Percentiles rank a stretch among this genome's conserved stretches.
These are phyloP conservation scores for Cladosporium sp. DNA, from an alignment of 2,329 filamentous ascomycete species.

Conservation along the genomic window DNA sequence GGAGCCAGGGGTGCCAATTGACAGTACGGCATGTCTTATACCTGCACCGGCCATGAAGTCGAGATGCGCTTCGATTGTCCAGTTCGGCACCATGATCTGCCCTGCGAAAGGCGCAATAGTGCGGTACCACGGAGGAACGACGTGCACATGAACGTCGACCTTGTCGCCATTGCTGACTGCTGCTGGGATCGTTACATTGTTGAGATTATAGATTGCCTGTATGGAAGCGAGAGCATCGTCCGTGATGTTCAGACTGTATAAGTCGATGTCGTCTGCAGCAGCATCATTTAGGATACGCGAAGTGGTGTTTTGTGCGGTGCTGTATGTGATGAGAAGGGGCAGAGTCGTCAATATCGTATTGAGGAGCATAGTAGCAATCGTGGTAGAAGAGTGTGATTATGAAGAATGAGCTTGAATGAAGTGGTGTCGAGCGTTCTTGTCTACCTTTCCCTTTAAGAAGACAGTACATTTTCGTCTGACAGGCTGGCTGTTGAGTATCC, in stretches of 20 bases:
- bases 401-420: too few relatives aligned
- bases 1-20: conserved; percentile 33
- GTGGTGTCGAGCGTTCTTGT: too few relatives aligned
- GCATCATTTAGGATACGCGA: conserved; percentile 7
- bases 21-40: conserved; percentile 30
- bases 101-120: conserved; percentile 31
- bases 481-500: too few relatives aligned
- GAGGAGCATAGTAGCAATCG: too few relatives aligned
- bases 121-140: conserved; percentile 32
- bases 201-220: conserved; percentile 18
- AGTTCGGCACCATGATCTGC: conserved; percentile 30
- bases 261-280: conserved; percentile 25
- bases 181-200: conserved; percentile 12
- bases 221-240: conserved; percentile 29
- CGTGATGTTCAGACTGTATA: conserved; percentile 30
- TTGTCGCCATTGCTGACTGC: conserved; percentile 21
- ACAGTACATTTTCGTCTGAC: too few relatives aligned
- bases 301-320: conserved; percentile 2
- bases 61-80: conserved; percentile 28
- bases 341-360: too few relatives aligned
- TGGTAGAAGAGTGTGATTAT: too few relatives aligned
- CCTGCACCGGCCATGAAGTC: conserved; percentile 27
- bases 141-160: conserved; percentile 36
- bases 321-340: too few relatives aligned
- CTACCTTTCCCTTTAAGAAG: too few relatives aligned